Base-by-base conservation (phyloP, 768 basidiomycete species). In the Serendipita vermifera region DNA sequence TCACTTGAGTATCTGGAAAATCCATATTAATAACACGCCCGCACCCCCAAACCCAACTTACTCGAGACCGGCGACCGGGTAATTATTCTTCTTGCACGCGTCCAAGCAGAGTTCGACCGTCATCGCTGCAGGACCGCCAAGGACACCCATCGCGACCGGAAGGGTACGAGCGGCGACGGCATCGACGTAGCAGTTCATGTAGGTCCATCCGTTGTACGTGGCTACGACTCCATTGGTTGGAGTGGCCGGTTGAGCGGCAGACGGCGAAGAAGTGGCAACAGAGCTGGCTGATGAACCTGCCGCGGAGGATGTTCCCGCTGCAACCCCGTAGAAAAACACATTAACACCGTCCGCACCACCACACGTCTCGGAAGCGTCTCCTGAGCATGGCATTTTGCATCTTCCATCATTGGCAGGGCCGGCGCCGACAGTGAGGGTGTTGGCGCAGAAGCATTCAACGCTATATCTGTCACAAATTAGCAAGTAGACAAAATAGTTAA, bases 391-490 rank as follows among this genome's bases (percentile, higher is more conserved):
- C 55, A 55, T 55, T 33, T 55, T 39, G 36, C 55, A 55, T 3
- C 33, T n/a, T 15, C 33, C 36, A 39, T 35, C 55, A 3, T 33
- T 38, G 17, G 55, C 32, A 55, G 33, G 7, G 36, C 14, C n/a
- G 35, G 35, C n/a, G 9, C 35, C 35, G 35, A n/a, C 9, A 36
- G 9, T 36, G 35, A 36, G n/a, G 9, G 35, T n/a, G 35, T 26
- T 55, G 20, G 22, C 55, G 32, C 69, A 70, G 62, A 65, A 81
- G 68, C 79, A 81, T 70, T 82, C 71, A 39, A 62, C 71, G 63
- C 70, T 64, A 57, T 67, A 36, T n/a, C 35, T n/a, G 9, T 9
- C 9, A 36, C 9, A 36, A 9, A n/a, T 36, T n/a, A 36, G 35
- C 35, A 36, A 9, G 35, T 36, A 36, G 9, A 36, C 9, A 36